These are phyloP conservation scores for Mycosarcoma mackinlayi DNA, from an alignment of 1,284 basidiomycete species.

Conservation along the genomic window DNA sequence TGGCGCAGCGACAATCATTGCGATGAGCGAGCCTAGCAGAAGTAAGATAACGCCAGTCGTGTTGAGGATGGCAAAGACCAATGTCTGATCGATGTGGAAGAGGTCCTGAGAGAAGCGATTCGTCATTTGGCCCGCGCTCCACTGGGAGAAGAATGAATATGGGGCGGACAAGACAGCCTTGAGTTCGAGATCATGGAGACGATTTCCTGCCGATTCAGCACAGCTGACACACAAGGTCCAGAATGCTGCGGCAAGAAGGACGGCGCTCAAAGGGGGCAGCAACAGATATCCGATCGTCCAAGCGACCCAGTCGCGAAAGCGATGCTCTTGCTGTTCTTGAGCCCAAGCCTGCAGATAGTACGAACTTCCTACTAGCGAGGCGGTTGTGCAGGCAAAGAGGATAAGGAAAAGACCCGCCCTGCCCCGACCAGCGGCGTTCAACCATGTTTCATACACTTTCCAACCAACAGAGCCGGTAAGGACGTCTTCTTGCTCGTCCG, in stretches of 20 bases:
- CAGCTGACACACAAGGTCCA: constrained; percentile 8
- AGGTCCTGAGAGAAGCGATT: constrained; percentile 61
- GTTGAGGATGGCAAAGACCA: constrained; percentile 28
- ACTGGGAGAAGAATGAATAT: constrained; percentile 46
- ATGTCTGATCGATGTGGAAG: constrained; percentile 46
- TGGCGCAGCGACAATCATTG: constrained; percentile 51
- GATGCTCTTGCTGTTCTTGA: constrained; percentile 21
- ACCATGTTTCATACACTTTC: constrained; percentile 28
- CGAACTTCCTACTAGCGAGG: not conserved
- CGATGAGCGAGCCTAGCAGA: constrained; percentile 21
- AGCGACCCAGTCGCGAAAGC: constrained; percentile 20
- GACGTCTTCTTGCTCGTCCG: constrained; percentile 37
- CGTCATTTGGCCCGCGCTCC: constrained; percentile 46
- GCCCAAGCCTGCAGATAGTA: constrained; percentile 47
- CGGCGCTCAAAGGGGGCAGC: constrained; percentile 7
- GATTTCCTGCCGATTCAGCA: constrained; percentile 24
- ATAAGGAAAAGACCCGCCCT: constrained; percentile 7
- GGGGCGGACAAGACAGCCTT: constrained; percentile 41
- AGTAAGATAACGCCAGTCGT: constrained; percentile 3
- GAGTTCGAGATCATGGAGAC: constrained; percentile 36
- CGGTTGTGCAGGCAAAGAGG: not conserved
- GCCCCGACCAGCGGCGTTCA: constrained; percentile 21
- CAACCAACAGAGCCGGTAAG: constrained; percentile 38
- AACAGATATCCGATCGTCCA: constrained; percentile 25
- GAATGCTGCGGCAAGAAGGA: constrained; percentile 20